These are phyloP conservation scores for Zizania latifolia DNA, from an alignment of 176 grass and related monocot species.

Conservation along the genomic window DNA sequence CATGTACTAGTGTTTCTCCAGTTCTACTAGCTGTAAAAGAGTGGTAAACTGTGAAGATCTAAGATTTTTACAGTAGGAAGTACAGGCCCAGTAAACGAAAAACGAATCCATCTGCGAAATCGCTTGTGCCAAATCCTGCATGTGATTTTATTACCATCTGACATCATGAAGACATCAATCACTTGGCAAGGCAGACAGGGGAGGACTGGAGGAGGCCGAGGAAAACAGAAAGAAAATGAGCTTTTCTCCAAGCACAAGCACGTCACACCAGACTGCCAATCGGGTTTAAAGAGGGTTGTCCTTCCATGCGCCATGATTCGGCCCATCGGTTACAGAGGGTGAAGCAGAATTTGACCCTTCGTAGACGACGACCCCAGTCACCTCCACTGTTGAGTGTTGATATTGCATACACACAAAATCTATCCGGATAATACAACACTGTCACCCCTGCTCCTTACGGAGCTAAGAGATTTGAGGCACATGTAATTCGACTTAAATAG, in stretches of 20 bases:
- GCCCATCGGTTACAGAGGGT: slow-evolving; percentile 10
- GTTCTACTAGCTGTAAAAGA: too few species aligned
- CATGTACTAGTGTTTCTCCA: too few species aligned
- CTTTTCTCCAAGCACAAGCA: not conserved
- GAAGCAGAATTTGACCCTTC: not conserved
- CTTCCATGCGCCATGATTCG: slow-evolving; percentile 36
- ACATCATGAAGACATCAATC: slow-evolving; percentile 40
- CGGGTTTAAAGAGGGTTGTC: slow-evolving; percentile 4
- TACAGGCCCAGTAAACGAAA: slow-evolving; percentile 17
- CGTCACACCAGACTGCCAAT: slow-evolving; percentile 19
- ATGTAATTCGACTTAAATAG: too few species aligned
- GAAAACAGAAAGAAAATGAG: not conserved
- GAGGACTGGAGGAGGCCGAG: not conserved
- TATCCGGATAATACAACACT: not conserved
- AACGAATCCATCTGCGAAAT: not conserved
- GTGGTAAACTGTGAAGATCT: not conserved
- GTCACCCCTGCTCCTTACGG: not conserved
- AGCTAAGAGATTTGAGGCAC: too few species aligned
- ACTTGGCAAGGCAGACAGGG: not conserved
- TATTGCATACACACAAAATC: not conserved
- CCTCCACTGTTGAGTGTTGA: not conserved
- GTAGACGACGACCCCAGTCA: not conserved
- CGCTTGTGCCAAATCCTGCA: slow-evolving; percentile 23
- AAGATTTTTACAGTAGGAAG: not conserved
- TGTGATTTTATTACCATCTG: slow-evolving; percentile 19